Evolutionary conservation across 352 stramenopile species (phyloP).

Genomic region (Hyaloperonospora arabidopsidis): DNA sequence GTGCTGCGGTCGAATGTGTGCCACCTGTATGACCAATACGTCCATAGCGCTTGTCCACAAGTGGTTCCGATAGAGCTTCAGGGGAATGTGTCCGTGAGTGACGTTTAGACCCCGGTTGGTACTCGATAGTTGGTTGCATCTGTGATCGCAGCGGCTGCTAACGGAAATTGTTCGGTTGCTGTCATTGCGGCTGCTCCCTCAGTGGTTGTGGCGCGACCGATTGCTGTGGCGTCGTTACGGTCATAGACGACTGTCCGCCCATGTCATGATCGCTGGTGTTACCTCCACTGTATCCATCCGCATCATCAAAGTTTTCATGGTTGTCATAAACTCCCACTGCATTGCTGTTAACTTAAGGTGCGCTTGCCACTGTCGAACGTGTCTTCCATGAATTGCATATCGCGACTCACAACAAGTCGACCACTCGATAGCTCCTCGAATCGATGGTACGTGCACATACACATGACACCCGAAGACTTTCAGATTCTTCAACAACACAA

Average conservation of each 20-base stretch:
- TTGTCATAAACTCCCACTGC: neutral
- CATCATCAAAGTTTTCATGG: neutral
- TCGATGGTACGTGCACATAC: neutral
- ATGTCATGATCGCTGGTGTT: too few species aligned
- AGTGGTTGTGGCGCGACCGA: too few species aligned
- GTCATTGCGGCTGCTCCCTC: too few species aligned
- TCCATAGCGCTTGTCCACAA: too few species aligned
- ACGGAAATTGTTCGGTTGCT: too few species aligned
- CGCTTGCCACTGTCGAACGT: neutral
- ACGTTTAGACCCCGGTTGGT: neutral
- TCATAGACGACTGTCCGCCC: too few species aligned
- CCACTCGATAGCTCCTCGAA: neutral
- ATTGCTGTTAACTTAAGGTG: neutral
- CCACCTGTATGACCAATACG: too few species aligned
- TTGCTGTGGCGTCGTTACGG: too few species aligned
- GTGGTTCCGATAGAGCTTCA: neutral
- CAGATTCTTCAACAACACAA: neutral
- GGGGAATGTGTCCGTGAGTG: neutral
- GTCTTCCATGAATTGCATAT: neutral
- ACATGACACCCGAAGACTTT: neutral
- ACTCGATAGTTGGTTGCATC: neutral
- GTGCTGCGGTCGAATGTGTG: too few species aligned
- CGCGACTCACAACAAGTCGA: neutral
- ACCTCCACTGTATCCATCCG: neutral
- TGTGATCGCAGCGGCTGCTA: neutral